These are phyloP conservation scores for Ceratocystis diversiconidia DNA, from an alignment of 2,329 filamentous ascomycete species.

Conservation along the genomic window DNA sequence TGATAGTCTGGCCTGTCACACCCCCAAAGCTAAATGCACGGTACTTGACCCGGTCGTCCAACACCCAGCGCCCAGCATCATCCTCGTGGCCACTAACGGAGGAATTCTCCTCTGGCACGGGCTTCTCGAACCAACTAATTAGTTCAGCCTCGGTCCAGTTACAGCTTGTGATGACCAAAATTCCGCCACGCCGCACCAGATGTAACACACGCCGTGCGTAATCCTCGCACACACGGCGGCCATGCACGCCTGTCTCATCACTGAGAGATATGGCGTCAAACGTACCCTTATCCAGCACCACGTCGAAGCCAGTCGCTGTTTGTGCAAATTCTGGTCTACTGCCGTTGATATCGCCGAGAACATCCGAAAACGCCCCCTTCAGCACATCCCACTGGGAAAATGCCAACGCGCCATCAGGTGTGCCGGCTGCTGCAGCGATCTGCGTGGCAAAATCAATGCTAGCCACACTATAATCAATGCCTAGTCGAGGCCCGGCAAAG, in stretches of 20 bases:
- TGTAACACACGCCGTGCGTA: slow-evolving; percentile 56
- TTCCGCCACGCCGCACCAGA: slow-evolving; percentile 55
- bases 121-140: slow-evolving; percentile 55
- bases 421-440: slow-evolving; percentile 34
- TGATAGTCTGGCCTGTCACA: slow-evolving; percentile 75
- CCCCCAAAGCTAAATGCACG: slow-evolving; percentile 82
- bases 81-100: slow-evolving; percentile 13
- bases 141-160: slow-evolving; percentile 96
- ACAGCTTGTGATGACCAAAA: slow-evolving; percentile 82
- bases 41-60: slow-evolving; percentile 61
- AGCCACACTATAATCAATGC: slow-evolving; percentile 71
- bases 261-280: slow-evolving; percentile 88
- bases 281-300: slow-evolving; percentile 94
- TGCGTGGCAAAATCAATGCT: slow-evolving; percentile 60
- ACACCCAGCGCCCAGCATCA: slow-evolving; percentile 33
- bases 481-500: slow-evolving; percentile 59
- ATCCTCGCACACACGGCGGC: slow-evolving; percentile 52
- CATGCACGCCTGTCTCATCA: slow-evolving; percentile 37
- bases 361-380: slow-evolving; percentile 26
- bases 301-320: slow-evolving; percentile 52
- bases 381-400: slow-evolving; percentile 53
- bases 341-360: slow-evolving; percentile 21
- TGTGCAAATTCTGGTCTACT: background rate
- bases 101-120: too few species aligned
- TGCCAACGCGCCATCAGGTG: slow-evolving; percentile 23